phyloP scores from a whole-genome alignment of 208 protist species.

The Acanthamoeba triangularis region DNA sequence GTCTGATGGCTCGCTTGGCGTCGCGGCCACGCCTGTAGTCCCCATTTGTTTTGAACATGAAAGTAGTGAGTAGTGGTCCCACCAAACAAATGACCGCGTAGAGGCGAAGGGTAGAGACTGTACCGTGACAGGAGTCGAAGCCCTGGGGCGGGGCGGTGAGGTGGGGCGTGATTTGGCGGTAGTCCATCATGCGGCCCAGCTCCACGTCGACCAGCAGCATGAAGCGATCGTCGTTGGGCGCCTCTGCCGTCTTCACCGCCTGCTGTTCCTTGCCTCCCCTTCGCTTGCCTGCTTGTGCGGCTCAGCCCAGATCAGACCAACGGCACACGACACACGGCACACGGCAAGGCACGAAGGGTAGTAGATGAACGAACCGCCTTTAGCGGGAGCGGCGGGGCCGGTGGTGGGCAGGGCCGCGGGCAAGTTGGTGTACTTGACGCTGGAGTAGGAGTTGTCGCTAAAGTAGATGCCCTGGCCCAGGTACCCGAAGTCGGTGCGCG shows the following conservation, averaged over 20 bases:
- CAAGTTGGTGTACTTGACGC: slow-evolving; percentile 78
- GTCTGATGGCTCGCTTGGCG: slow-evolving; percentile 27
- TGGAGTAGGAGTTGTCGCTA: slow-evolving; percentile 55
- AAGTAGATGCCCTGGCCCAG: slow-evolving; percentile 86
- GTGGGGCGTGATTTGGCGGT: slow-evolving; percentile 35
- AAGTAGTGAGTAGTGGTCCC: too few species aligned
- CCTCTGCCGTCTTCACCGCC: neutral
- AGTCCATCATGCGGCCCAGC: slow-evolving; percentile 72
- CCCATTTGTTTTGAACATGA: too few species aligned
- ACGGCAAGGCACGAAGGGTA: neutral
- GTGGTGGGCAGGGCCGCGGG: neutral
- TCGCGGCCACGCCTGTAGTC: slow-evolving; percentile 13
- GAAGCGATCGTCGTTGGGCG: neutral
- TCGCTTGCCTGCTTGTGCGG: slow-evolving; percentile 32
- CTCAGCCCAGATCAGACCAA: too few species aligned
- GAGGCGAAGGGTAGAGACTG: slow-evolving; percentile 1
- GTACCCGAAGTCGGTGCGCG: slow-evolving; percentile 79
- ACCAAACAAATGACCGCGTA: too few species aligned
- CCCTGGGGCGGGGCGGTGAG: slow-evolving; percentile 18
- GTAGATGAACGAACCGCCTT: neutral
- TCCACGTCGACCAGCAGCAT: slow-evolving; percentile 69
- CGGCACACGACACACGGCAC: too few species aligned
- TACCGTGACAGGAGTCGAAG: slow-evolving; percentile 67
- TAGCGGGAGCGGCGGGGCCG: neutral
- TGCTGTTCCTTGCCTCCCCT: neutral